Evolutionary conservation across 2,329 filamentous ascomycete genomes (phyloP).

Genomic region (Fusarium virguliforme): DNA sequence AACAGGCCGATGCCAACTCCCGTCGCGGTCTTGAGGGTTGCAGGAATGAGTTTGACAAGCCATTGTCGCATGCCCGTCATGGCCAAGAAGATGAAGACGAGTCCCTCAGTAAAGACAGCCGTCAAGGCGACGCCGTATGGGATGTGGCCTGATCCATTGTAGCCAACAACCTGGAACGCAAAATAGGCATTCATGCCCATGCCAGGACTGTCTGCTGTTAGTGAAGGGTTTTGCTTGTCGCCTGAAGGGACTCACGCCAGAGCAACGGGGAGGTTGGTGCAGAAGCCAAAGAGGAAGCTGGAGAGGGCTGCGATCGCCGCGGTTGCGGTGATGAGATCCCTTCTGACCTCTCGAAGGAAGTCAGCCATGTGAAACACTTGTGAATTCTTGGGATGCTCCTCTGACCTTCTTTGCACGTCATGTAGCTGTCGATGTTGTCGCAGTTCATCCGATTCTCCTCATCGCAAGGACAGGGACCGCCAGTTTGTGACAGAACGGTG

Average conservation of each 20-base stretch:
- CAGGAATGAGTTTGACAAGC: constrained; percentile 83
- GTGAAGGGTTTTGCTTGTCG: constrained; percentile 71
- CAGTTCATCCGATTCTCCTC: constrained; percentile 53
- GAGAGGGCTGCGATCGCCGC: constrained; percentile 82
- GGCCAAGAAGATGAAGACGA: constrained; percentile 82
- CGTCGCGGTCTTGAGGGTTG: constrained; percentile 85
- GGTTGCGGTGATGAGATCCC: constrained; percentile 84
- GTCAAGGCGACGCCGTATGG: constrained; percentile 82
- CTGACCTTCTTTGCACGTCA: constrained; percentile 59
- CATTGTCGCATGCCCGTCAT: constrained; percentile 86
- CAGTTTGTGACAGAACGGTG: constrained; percentile 39
- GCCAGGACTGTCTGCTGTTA: constrained; percentile 51
- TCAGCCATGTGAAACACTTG: neutral
- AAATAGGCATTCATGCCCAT: constrained; percentile 84
- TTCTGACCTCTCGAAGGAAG: constrained; percentile 67
- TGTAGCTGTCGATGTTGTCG: constrained; percentile 63
- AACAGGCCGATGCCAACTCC: constrained; percentile 87
- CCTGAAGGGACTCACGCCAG: constrained; percentile 31
- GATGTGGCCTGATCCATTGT: constrained; percentile 79
- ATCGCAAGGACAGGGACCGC: constrained; percentile 38
- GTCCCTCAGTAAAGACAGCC: constrained; percentile 86
- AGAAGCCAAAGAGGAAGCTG: constrained; percentile 52
- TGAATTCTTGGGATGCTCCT: fast-evolving
- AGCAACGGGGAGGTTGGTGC: constrained; percentile 44
- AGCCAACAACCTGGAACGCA: constrained; percentile 77